Base-by-base conservation (phyloP, 2,329 filamentous ascomycete species). In the Ophiostoma sp. region DNA sequence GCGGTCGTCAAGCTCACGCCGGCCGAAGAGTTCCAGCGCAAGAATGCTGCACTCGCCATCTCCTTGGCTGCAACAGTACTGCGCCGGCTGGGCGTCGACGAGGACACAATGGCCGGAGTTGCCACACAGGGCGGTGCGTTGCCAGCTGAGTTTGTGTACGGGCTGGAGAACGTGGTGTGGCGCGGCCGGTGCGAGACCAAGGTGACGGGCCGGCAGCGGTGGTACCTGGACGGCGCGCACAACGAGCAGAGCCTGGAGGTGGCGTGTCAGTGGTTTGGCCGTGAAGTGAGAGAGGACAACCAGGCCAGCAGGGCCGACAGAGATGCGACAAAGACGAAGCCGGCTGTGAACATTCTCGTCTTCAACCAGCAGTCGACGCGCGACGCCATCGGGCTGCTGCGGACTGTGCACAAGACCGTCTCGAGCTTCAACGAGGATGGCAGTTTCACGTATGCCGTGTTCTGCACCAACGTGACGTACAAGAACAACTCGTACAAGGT, bases 311-410 rank as follows among this genome's bases (percentile, higher is more conserved):
- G 14, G 9, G 41, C 62, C 27, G 49, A n/a, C 9, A 47, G n/a
- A 2, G n/a, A 47, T 4, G 36, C 38, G 12, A n/a, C 58, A 7
- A 5, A 4, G 36, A 44, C 38, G 7, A 41, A 47, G 27, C 14
- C 60, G 2, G 42, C 27, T 27, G 27, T 47, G 7, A 71, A 73
- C 5, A 81, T 91, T 0, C 80, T 98, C 63, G 84, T 98, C 64
- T 98, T 98, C 82, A 97, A 97, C 77, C 94, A 97, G 77, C 92
- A 97, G 75, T 92, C 92, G 9, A 86, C 93, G 44, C 88, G 97
- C 74, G 90, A 91, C 5, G 79, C 81, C 4, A 81, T 84, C 16
- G 82, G 96, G 1, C 84, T 94, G 2, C 79, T 78, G 44, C 83
- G 80, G 9, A 86, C 85, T 2, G 79, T 91, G 11, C 65, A 66